Base-by-base conservation (phyloP, 2,329 filamentous ascomycete genomes). In the Epichloe scottii region DNA sequence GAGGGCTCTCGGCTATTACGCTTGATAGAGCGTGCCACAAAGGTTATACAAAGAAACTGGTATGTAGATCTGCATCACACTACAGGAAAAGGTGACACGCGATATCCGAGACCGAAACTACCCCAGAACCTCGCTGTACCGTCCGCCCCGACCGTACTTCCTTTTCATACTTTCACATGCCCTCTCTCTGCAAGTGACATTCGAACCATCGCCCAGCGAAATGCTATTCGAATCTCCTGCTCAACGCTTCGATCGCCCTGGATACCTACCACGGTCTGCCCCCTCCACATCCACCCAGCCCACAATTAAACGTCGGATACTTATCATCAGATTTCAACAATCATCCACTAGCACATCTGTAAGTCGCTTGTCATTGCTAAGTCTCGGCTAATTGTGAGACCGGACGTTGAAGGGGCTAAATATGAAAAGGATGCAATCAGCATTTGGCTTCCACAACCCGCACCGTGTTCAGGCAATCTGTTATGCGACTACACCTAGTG, bases 251-350 rank as follows among this genome's bases (percentile, higher is more conserved):
- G 85, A 52, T 82, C 89, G 2, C 80, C 89, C 4, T 98, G 93
- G 93, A 77, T 98, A 46, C 85, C 91, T 6, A 64, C 70, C 44
- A 82, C 82, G 0, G 87, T 97, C 0, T 95, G 87, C 60, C 79
- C 81, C 93, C 93, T 2, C 93, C 93, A 0, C 68, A 79, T 2
- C 90, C 93, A 1, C 93, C 93, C 1, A 76, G 73, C 42, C 89
- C 90, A 0, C 81, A 85, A 57, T 75, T 98, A n/a, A 91, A 89
- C 58, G 82, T 98, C 54, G 93, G 93, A 45, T 98, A 98, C 65
- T 83, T 98, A 38, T 97, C 93, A 3, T 97, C 93, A 0, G 93
- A 98, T 68, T 98, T 98, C 69, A 98, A 98, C 63, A 98, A 98
- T 60, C 93, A 98, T 63, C 93, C 93, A 4, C 72, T 98, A 35